These are phyloP conservation scores for Tricholoma bakamatsutake DNA, from an alignment of 768 basidiomycete species.

Conservation along the genomic window DNA sequence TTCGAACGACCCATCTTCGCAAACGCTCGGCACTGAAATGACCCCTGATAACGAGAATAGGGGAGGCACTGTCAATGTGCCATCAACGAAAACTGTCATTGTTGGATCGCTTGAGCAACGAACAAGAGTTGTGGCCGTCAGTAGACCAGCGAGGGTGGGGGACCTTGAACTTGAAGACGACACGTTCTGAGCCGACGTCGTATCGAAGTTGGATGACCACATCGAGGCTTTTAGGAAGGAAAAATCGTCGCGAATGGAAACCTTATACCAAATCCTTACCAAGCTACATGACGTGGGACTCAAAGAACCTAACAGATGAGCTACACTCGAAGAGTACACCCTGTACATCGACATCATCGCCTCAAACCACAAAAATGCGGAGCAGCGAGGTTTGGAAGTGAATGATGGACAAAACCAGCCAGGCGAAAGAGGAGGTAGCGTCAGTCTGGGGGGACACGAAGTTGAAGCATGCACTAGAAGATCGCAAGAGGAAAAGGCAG, in stretches of 20 bases:
- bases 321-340: background rate
- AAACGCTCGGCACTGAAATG: background rate
- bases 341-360: background rate
- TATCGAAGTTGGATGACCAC: background rate
- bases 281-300: background rate
- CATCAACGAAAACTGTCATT: background rate
- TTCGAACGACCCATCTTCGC: background rate
- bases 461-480: background rate
- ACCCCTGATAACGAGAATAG: background rate
- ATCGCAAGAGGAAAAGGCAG: background rate
- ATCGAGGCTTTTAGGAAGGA: background rate
- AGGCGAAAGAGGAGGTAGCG: background rate
- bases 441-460: background rate
- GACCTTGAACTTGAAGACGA: background rate
- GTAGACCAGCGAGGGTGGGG: background rate
- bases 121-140: too few relatives aligned
- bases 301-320: background rate
- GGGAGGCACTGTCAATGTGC: background rate
- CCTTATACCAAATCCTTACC: background rate
- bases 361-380: background rate
- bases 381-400: background rate
- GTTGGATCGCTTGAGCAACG: background rate
- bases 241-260: background rate
- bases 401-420: background rate
- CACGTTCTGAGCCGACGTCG: background rate